These are phyloP conservation scores for Colletotrichum paranaense DNA, from an alignment of 2,329 filamentous ascomycete genomes.

Conservation along the genomic window DNA sequence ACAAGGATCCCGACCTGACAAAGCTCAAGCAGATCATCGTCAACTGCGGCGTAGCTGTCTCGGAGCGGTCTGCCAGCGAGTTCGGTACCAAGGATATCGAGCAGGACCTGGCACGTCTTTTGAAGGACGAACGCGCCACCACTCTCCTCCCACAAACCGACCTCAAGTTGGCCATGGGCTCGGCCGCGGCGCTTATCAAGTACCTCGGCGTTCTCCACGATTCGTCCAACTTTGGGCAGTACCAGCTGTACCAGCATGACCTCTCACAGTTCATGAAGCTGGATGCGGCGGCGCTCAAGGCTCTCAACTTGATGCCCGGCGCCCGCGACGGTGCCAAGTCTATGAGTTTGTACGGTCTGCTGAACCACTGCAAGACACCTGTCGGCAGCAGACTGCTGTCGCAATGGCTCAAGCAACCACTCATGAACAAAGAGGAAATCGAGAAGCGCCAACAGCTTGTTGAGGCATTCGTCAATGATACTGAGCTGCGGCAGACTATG, in stretches of 20 bases:
- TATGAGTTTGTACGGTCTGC: constrained; percentile 93
- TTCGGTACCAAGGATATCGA: constrained; percentile 94
- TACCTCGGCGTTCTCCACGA: constrained; percentile 93
- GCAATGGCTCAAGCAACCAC: constrained; percentile 97
- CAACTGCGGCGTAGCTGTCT: constrained; percentile 90
- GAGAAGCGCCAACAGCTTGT: constrained; percentile 93
- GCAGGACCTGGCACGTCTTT: constrained; percentile 87
- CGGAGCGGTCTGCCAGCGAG: constrained; percentile 80
- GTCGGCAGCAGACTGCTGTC: constrained; percentile 89
- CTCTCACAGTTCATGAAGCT: constrained; percentile 98
- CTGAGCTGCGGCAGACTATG: constrained; percentile 92
- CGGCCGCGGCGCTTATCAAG: constrained; percentile 92
- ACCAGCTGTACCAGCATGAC: constrained; percentile 96
- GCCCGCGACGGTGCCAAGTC: constrained; percentile 94
- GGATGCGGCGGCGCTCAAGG: constrained; percentile 92
- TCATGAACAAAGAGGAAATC: constrained; percentile 92
- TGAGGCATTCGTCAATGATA: constrained; percentile 93
- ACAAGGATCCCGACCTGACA: constrained; percentile 86
- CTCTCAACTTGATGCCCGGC: constrained; percentile 96
- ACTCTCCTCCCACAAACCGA: constrained; percentile 88
- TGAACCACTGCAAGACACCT: constrained; percentile 98
- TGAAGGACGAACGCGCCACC: constrained; percentile 86
- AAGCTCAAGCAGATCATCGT: constrained; percentile 92
- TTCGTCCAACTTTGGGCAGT: constrained; percentile 95
- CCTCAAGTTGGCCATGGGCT: constrained; percentile 94